Percentiles rank a stretch among this genome's conserved stretches.
These are phyloP conservation scores for Chenopodium formosanum DNA, from an alignment of 148 eudicot species.

Conservation along the genomic window DNA sequence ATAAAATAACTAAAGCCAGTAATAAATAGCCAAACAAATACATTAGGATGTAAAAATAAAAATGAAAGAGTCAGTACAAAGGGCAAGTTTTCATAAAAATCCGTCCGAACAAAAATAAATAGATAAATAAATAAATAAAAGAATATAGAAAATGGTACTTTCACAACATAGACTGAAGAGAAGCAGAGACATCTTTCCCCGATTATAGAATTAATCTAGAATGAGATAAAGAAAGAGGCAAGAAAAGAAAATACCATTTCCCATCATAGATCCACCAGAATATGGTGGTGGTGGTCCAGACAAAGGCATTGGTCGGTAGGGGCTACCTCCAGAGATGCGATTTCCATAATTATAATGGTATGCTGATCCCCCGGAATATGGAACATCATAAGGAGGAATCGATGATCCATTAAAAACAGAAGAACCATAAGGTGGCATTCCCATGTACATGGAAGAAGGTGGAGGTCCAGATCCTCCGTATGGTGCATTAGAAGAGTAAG, in stretches of 20 bases:
- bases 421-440: slow-evolving; percentile 83
- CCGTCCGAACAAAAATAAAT: neutral
- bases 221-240: neutral
- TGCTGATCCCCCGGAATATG: slow-evolving; percentile 74
- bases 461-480: slow-evolving; percentile 85
- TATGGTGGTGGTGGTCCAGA: slow-evolving; percentile 73
- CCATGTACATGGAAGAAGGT: slow-evolving; percentile 55
- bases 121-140: neutral
- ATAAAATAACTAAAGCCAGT: neutral
- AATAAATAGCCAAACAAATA: neutral
- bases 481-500: slow-evolving; percentile 60
- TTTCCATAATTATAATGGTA: slow-evolving; percentile 66
- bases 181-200: neutral
- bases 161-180: neutral
- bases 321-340: slow-evolving; percentile 87
- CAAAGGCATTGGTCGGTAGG: slow-evolving; percentile 69
- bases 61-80: neutral
- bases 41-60: neutral
- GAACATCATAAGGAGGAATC: slow-evolving; percentile 74
- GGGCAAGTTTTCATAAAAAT: neutral
- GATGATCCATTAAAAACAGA: slow-evolving; percentile 72
- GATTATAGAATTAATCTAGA: neutral
- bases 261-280: slow-evolving; percentile 69
- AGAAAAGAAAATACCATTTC: slow-evolving; percentile 47
- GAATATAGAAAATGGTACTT: neutral